Conservation (phyloP, 2,329 filamentous ascomycete species). For the Aspergillus clavatus region DNA sequence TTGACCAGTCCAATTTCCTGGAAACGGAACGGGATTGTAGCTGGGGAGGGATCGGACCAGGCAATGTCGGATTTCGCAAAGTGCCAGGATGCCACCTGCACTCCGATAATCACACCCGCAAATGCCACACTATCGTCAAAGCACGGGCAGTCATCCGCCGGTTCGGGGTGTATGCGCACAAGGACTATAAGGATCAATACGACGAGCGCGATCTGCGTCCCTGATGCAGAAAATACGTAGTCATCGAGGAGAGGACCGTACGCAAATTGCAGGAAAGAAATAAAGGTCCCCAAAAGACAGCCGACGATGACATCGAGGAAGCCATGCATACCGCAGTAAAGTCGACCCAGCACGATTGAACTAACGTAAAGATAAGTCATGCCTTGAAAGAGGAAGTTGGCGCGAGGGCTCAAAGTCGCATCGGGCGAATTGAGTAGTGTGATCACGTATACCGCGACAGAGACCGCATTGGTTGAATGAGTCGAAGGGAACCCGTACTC, state of each 20-base stretch:
- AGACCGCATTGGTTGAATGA: conserved; percentile 94
- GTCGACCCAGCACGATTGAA: conserved; percentile 82
- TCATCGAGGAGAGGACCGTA: conserved; percentile 60
- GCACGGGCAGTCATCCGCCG: conserved; percentile 93
- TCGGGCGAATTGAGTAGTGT: conserved; percentile 63
- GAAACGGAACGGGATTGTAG: conserved; percentile 61
- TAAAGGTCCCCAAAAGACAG: conserved; percentile 65
- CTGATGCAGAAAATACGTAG: conserved; percentile 63
- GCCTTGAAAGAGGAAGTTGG: conserved; percentile 59
- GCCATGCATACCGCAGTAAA: conserved; percentile 99
- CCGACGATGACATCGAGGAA: conserved; percentile 87
- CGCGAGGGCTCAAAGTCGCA: conserved; percentile 56
- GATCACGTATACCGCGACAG: conserved; percentile 80
- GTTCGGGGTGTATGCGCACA: conserved; percentile 88
- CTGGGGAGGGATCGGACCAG: conserved; percentile 51
- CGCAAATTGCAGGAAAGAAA: conserved; percentile 53
- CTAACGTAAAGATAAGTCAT: conserved; percentile 77
- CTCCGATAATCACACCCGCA: conserved; percentile 80
- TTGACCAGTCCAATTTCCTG: conserved; percentile 61
- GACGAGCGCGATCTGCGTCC: conserved; percentile 60
- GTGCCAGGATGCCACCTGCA: conserved; percentile 80
- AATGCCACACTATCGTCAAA: conserved; percentile 96
- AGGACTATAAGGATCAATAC: conserved; percentile 66
- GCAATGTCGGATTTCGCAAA: conserved; percentile 57
- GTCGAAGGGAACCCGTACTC: conserved; percentile 98